Evolutionary conservation across 768 basidiomycete species (phyloP).

Genomic region (Thelephora aurantiotincta): DNA sequence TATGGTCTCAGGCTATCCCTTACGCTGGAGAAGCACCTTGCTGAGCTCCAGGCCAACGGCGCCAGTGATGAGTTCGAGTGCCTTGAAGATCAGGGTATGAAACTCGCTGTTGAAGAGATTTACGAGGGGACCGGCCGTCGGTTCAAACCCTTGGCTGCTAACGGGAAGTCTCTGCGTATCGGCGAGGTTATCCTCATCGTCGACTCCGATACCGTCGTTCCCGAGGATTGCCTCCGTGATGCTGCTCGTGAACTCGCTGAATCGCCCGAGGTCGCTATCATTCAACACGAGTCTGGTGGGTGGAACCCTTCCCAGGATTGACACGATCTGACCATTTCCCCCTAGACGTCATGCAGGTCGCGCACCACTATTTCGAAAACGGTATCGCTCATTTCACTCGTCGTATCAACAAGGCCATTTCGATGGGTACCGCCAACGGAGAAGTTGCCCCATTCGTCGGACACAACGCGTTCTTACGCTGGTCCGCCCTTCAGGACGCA

Average conservation of each 20-base stretch:
- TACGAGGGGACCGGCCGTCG: slow-evolving; percentile 39
- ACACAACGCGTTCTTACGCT: slow-evolving; percentile 81
- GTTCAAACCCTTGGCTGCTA: slow-evolving; percentile 67
- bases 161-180: slow-evolving; percentile 60
- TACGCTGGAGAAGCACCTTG: slow-evolving; percentile 37
- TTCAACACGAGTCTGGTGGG: slow-evolving; percentile 76
- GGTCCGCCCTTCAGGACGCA: slow-evolving; percentile 82
- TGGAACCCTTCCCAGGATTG: slow-evolving; percentile 1
- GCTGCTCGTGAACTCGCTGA: slow-evolving; percentile 76
- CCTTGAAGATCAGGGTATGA: slow-evolving; percentile 61
- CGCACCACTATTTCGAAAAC: slow-evolving; percentile 82
- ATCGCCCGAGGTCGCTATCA: slow-evolving; percentile 75
- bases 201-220: slow-evolving; percentile 70
- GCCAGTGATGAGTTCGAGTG: slow-evolving; percentile 28
- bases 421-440: slow-evolving; percentile 68
- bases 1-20: slow-evolving; percentile 61
- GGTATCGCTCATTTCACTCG: slow-evolving; percentile 82
- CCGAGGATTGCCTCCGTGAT: slow-evolving; percentile 84
- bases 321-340: background rate
- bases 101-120: slow-evolving; percentile 61
- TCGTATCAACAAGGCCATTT: slow-evolving; percentile 73
- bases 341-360: slow-evolving; percentile 80
- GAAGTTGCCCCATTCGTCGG: slow-evolving; percentile 78
- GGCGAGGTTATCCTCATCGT: slow-evolving; percentile 73
- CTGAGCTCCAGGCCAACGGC: slow-evolving; percentile 28